Evolutionary conservation across 2,329 filamentous ascomycete species (phyloP), one percentile per base, ranked within the genome.

Genomic region (Fusarium sp.): DNA sequence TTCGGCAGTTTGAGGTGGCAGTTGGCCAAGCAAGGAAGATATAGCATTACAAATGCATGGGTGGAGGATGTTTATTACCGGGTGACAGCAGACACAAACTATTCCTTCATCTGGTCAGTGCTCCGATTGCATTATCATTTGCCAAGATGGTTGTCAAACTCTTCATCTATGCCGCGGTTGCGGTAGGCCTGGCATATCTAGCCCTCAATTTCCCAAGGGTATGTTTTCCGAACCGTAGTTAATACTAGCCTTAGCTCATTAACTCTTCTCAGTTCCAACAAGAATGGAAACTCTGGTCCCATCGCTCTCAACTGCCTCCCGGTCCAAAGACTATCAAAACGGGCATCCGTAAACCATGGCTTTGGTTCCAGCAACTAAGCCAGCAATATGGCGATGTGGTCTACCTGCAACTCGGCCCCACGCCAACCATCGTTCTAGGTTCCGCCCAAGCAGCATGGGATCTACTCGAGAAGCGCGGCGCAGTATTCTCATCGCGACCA

Each of bases 371-470:
- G 34, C 74, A 81, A 54, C 73, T 82, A 2, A 76, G 76, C 49
- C 62, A 76, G 10, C 65, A 81, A 45, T 78, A 81, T 28, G 80
- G 80, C 42, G 80, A 83, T 46, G 79, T 83, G 0, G 79, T 82
- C 15, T 82, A 80, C 60, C 77, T 83, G 15, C 80, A 82, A 52
- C 72, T 82, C 26, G 80, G 80, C 0, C 79, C 80, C 4, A 82
- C 79, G 2, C 79, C 80, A 0, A 82, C 81, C 9, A 80, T 83
- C 51, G 70, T 83, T 9, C 72, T 83, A 2, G 81, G 80, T 1
- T 82, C 81, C 0, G 81, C 80, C 0, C 78, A 80, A 41, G 79
- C 80, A 3, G 81, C 80, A 1, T 82, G 80, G 79, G 81, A 82
- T 36, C 75, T 83, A 0, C 77, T 83, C 1, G 82, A 84, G 65